Conservation (phyloP, 2,329 filamentous ascomycete genomes). For the Biscogniauxia mediterranea region DNA sequence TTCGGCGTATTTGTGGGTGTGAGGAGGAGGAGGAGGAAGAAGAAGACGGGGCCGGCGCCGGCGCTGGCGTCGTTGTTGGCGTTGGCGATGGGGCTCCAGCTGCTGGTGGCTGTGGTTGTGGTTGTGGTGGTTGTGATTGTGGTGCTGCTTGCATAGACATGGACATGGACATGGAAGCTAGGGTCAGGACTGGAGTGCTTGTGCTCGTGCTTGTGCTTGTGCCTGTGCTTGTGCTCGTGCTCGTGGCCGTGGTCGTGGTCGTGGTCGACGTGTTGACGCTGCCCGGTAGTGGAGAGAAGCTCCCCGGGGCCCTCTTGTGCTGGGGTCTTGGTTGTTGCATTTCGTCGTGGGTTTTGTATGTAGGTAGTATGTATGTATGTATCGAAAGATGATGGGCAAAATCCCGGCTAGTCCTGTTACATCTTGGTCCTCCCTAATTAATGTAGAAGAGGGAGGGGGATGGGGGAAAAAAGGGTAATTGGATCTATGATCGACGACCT, state of each 20-base stretch:
- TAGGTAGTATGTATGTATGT: not conserved
- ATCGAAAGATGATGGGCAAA: slow-evolving; percentile 14
- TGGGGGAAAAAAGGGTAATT: too few relatives aligned
- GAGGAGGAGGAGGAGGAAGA: slow-evolving; percentile 15
- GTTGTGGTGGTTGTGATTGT: too few relatives aligned
- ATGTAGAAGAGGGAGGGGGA: too few relatives aligned
- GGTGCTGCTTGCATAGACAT: too few relatives aligned
- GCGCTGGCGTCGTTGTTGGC: slow-evolving; percentile 16
- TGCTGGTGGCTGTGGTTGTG: too few relatives aligned
- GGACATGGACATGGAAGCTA: not conserved
- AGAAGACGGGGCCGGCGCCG: slow-evolving; percentile 29
- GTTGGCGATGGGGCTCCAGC: too few relatives aligned
- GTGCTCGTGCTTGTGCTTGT: too few relatives aligned
- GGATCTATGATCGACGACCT: not conserved
- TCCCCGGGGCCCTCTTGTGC: slow-evolving; percentile 37
- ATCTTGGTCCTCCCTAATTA: slow-evolving; percentile 15
- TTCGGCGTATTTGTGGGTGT: slow-evolving; percentile 40
- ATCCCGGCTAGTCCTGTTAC: slow-evolving; percentile 18
- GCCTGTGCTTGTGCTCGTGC: slow-evolving; percentile 29
- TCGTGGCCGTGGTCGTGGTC: slow-evolving; percentile 7
- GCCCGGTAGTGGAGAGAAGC: slow-evolving; percentile 53
- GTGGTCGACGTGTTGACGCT: slow-evolving; percentile 27
- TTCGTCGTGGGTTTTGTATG: slow-evolving; percentile 8
- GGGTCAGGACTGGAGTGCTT: not conserved
- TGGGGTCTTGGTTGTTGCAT: slow-evolving; percentile 34